phyloP scores from a whole-genome alignment of 1,284 basidiomycete species.

The Albatrellus sp. region DNA sequence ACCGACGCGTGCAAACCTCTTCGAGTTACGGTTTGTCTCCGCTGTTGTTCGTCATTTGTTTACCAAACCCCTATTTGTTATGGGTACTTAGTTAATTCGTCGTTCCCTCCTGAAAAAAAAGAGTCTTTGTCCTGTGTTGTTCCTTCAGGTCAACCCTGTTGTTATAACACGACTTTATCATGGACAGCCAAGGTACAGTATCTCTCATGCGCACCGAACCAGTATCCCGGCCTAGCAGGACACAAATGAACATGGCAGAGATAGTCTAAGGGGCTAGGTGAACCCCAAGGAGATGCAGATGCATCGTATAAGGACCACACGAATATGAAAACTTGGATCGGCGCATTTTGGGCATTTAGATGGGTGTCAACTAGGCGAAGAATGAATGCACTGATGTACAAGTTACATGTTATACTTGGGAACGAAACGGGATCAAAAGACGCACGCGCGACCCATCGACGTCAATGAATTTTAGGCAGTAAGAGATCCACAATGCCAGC shows the following conservation, averaged over 20 bases:
- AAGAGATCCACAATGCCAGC: conserved; percentile 16
- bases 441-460: conserved; percentile 18
- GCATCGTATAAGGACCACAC: conserved; percentile 16
- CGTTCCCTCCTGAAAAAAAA: no score
- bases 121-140: no score
- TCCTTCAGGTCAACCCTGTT: no score
- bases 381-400: conserved; percentile 13
- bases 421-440: not conserved
- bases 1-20: no score
- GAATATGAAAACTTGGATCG: conserved; percentile 24
- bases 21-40: no score
- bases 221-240: conserved; percentile 67
- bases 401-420: not conserved
- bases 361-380: conserved; percentile 20
- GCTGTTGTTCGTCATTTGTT: no score
- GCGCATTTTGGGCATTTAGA: conserved; percentile 25
- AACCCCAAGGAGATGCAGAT: not conserved
- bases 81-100: no score
- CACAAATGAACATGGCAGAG: conserved; percentile 39
- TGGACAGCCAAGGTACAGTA: conserved; percentile 44
- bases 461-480: conserved; percentile 14
- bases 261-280: conserved; percentile 20
- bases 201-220: conserved; percentile 63
- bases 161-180: conserved; percentile 36
- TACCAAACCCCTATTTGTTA: no score